Conservation (phyloP, 768 basidiomycete genomes). For the Trametes cinnabarina region DNA sequence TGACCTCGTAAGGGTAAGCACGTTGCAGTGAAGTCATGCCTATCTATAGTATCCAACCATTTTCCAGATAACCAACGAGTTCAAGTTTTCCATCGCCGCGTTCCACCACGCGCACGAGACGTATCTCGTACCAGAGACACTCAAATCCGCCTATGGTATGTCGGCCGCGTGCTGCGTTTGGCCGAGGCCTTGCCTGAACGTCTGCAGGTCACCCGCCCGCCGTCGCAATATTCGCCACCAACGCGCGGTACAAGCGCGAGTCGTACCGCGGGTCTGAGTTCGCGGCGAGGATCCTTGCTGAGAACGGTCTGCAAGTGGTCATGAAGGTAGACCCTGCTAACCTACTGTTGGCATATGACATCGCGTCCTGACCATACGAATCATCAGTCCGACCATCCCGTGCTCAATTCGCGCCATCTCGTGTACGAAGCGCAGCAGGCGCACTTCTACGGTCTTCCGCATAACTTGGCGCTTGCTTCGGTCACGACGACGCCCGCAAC, state of each 20-base stretch:
- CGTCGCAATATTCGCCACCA: conserved; percentile 78
- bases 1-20: conserved; percentile 35
- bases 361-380: no score
- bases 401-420: conserved; percentile 51
- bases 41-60: no score
- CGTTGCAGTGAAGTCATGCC: background rate
- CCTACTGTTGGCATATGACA: no score
- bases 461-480: conserved; percentile 60
- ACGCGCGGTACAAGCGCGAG: conserved; percentile 61
- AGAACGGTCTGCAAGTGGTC: conserved; percentile 53
- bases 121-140: conserved; percentile 79
- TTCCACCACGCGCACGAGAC: conserved; percentile 89
- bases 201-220: conserved; percentile 57
- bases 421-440: conserved; percentile 61
- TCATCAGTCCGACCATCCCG: conserved; percentile 45
- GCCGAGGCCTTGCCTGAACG: background rate
- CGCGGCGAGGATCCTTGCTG: conserved; percentile 56
- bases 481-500: conserved; percentile 70
- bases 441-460: conserved; percentile 64
- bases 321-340: conserved; percentile 49
- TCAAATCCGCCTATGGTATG: conserved; percentile 65
- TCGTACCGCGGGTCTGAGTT: conserved; percentile 66
- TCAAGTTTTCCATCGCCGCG: conserved; percentile 77
- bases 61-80: conserved; percentile 79
- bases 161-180: background rate